Conservation (phyloP, 495 filamentous ascomycete species). For the Penicillium maclennaniae region DNA sequence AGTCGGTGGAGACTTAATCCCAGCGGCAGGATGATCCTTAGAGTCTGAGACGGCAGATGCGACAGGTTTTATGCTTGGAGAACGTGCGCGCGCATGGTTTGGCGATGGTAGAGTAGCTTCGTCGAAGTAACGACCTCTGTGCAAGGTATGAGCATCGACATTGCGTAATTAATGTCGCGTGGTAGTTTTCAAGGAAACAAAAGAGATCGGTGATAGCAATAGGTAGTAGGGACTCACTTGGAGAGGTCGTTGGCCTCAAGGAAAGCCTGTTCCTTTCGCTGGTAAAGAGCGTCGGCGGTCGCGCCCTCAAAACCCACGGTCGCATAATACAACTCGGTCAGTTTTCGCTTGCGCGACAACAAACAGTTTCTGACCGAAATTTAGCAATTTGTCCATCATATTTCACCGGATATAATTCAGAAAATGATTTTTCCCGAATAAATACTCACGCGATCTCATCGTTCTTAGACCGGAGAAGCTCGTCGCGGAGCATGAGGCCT, state of each 20-base stretch:
- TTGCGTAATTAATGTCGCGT: constrained; percentile 16
- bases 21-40: constrained; percentile 15
- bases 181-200: constrained; percentile 10
- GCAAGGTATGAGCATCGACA: constrained; percentile 28
- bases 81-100: constrained; percentile 36
- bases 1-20: constrained; percentile 19
- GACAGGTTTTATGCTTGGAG: constrained; percentile 25
- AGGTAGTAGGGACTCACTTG: constrained; percentile 55
- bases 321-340: constrained; percentile 70
- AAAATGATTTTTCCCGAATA: constrained; percentile 20
- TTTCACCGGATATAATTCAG: constrained; percentile 7
- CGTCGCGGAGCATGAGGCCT: constrained; percentile 57
- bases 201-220: constrained; percentile 6
- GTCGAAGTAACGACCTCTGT: constrained; percentile 68
- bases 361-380: constrained; percentile 61
- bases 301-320: constrained; percentile 47
- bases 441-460: constrained; percentile 61
- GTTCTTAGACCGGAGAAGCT: constrained; percentile 54
- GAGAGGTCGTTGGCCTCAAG: constrained; percentile 70
- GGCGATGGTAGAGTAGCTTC: constrained; percentile 64
- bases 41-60: constrained; percentile 13
- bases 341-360: constrained; percentile 75
- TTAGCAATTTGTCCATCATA: constrained; percentile 31
- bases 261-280: constrained; percentile 55
- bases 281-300: constrained; percentile 54